Base-by-base conservation (phyloP, 2,329 filamentous ascomycete species). In the Monascus ruber region DNA sequence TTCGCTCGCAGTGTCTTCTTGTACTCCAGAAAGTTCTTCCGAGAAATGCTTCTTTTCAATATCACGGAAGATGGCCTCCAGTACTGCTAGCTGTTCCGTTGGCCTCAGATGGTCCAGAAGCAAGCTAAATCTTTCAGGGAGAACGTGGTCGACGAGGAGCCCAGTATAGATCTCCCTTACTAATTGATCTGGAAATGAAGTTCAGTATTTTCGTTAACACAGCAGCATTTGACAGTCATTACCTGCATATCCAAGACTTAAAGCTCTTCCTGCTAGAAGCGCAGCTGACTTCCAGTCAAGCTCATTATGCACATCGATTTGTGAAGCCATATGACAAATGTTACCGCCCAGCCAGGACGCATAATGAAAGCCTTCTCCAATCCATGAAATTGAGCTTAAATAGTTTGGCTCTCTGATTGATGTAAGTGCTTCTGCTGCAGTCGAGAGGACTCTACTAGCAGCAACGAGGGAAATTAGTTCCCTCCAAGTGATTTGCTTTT, bases 231-330 rank as follows among this genome's bases (percentile, higher is more conserved):
- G 36, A 36, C 27, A 24, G 24, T 26, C n/a, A 32, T 55, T 68
- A 83, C 85, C 81, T 38, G 72, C 67, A 60, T 91, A 85, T 2
- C 85, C 85, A 26, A 94, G 59, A 26, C 74, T 79, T 42, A 89
- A 64, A 1, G 76, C 70, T 45, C 81, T 79, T 3, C 74, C 67
- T 17, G 68, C 61, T 5, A 79, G 49, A 34, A 70, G 66, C 32
- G 65, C 60, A 26, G 63, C 44, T 34, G 55, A 59, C 36, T 61
- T 47, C 56, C 59, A 49, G 40, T 46, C 27, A 45, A 58, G 40
- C 40, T 48, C 34, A 47, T 60, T 48, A 8, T 50, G 41, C 5
- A 56, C 33, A 52, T 60, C 66, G 61, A 79, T 25, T 47, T 54
- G 26, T 56, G 54, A 56, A 28, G 54, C 57, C 50, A 72, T 59